These are phyloP conservation scores for Porphyrellus cyaneotinctus DNA, from an alignment of 768 basidiomycete genomes.

Conservation along the genomic window DNA sequence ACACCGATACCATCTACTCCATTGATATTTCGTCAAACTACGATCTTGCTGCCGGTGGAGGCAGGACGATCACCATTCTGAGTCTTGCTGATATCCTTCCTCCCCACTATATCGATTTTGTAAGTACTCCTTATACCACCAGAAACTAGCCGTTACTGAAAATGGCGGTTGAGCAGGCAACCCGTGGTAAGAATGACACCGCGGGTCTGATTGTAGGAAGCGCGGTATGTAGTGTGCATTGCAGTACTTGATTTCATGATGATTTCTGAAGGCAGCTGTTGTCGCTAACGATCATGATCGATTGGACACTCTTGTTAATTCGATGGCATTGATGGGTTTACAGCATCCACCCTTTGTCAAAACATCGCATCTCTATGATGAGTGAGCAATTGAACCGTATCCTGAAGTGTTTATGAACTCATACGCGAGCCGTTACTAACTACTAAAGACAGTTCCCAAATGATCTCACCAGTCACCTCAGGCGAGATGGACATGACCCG, in stretches of 20 bases:
- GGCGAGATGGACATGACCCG: conserved; percentile 10
- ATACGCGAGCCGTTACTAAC: not conserved
- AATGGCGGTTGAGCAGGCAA: not conserved
- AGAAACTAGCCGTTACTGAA: too few relatives aligned
- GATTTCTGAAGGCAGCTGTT: not conserved
- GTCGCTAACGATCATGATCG: not conserved
- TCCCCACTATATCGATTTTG: conserved; percentile 1
- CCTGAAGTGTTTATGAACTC: not conserved
- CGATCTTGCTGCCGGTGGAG: conserved; percentile 2
- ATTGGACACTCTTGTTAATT: not conserved
- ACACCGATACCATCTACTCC: conserved; percentile 1
- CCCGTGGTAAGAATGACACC: not conserved
- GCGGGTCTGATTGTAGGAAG: not conserved
- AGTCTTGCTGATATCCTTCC: conserved; percentile 8
- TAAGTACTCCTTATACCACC: not conserved
- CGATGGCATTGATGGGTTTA: not conserved
- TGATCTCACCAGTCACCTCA: conserved; percentile 7
- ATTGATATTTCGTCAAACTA: conserved; percentile 10
- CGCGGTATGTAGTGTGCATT: not conserved
- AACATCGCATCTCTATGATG: not conserved
- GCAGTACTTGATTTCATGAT: not conserved
- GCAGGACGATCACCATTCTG: not conserved
- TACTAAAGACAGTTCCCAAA: not conserved
- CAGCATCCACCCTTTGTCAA: not conserved
- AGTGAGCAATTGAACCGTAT: conserved; percentile 9